These are phyloP conservation scores for Pythium guiyangense DNA, from an alignment of 352 stramenopile genomes.

Conservation along the genomic window DNA sequence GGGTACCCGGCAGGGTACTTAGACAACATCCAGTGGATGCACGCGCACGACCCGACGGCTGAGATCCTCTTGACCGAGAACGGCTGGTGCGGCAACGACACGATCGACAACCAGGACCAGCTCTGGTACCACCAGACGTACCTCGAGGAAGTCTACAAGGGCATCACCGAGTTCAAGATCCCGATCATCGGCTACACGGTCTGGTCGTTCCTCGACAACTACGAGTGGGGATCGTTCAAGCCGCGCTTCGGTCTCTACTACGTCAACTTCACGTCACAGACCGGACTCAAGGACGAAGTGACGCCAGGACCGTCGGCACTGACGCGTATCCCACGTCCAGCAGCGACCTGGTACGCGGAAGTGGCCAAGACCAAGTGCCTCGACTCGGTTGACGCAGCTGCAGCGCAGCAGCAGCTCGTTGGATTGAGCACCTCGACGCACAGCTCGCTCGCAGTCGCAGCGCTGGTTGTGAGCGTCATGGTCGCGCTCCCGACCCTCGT, in stretches of 20 bases:
- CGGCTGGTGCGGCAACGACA: conserved; percentile 49
- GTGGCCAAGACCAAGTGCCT: conserved; percentile 61
- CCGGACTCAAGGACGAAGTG: conserved; percentile 21
- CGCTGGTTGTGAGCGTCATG: neutral
- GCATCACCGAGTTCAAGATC: no score
- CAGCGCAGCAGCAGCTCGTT: neutral
- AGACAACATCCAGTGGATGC: no score
- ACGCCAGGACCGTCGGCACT: conserved; percentile 20
- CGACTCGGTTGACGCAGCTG: conserved; percentile 4
- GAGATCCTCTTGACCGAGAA: conserved; percentile 68
- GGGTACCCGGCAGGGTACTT: no score
- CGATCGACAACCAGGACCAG: conserved; percentile 47
- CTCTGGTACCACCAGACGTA: conserved; percentile 53
- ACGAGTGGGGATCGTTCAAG: conserved; percentile 88
- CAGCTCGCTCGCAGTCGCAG: neutral
- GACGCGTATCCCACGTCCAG: conserved; percentile 27
- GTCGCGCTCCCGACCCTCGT: neutral
- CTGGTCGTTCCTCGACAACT: no score
- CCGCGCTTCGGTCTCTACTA: conserved; percentile 54
- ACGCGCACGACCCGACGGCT: no score
- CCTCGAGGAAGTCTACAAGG: conserved; percentile 54
- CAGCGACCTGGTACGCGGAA: conserved; percentile 55
- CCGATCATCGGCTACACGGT: no score
- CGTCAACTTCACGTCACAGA: conserved; percentile 38
- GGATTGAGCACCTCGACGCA: no score